Evolutionary conservation across 495 filamentous ascomycete genomes (phyloP).

Genomic region (Annulohypoxylon moriforme): DNA sequence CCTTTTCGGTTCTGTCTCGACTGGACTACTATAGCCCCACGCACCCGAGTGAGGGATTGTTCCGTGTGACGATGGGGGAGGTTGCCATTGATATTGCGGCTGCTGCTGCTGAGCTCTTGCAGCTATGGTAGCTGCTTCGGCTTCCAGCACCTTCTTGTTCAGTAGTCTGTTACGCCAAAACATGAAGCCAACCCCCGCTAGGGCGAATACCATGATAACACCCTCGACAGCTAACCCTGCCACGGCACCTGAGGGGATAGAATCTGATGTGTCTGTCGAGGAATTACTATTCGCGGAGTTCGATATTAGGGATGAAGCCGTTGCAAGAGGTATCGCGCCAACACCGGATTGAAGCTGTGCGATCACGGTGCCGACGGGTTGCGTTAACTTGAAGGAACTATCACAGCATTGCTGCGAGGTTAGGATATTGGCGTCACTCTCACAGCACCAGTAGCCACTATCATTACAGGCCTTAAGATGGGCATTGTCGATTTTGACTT

Average conservation of each 20-base stretch:
- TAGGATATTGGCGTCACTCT: constrained; percentile 38
- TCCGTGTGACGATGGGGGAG: constrained; percentile 14
- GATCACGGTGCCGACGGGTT: constrained; percentile 33
- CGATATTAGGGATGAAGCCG: not conserved
- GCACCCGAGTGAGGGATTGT: not conserved
- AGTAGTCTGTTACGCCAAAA: constrained; percentile 29
- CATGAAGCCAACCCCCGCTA: constrained; percentile 23
- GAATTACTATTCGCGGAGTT: not conserved
- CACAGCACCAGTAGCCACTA: constrained; percentile 47
- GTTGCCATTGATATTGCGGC: constrained; percentile 32
- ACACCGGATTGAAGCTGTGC: constrained; percentile 33
- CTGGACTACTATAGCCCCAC: constrained; percentile 8
- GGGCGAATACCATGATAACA: constrained; percentile 8
- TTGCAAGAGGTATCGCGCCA: constrained; percentile 25
- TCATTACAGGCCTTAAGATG: constrained; percentile 42
- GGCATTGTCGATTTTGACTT: constrained; percentile 35
- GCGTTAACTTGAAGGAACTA: constrained; percentile 42
- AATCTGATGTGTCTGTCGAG: not conserved
- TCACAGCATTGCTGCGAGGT: constrained; percentile 42
- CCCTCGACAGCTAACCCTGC: constrained; percentile 30
- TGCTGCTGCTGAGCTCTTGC: constrained; percentile 16
- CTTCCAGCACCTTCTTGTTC: constrained; percentile 21
- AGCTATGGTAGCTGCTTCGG: constrained; percentile 10
- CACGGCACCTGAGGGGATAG: constrained; percentile 19
- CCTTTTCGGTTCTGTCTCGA: constrained; percentile 20